Percentiles rank a stretch among this genome's conserved stretches.
Conservation (phyloP, 495 filamentous ascomycete species). For the Aspergillus cristatus region DNA sequence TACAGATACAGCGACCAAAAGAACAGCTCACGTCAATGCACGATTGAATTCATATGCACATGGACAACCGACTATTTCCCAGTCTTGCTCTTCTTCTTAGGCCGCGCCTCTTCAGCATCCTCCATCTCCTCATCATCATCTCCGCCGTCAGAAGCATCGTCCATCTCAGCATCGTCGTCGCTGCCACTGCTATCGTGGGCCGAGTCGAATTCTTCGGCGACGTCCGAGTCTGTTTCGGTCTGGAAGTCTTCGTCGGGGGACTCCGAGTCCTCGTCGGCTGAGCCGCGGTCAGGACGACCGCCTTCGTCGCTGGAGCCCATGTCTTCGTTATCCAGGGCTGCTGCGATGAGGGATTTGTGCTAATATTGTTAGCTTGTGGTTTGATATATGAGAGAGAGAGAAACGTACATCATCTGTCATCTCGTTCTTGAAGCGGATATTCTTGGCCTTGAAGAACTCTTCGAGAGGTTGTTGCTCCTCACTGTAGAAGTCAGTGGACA, state of each 20-base stretch:
- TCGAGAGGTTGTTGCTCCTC: slow-evolving; percentile 95
- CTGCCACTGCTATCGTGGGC: slow-evolving; percentile 76
- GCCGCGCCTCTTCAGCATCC: slow-evolving; percentile 40
- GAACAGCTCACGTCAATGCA: too few relatives aligned
- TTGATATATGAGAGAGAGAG: slow-evolving; percentile 1
- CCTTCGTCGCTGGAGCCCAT: slow-evolving; percentile 73
- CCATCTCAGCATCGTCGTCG: slow-evolving; percentile 57
- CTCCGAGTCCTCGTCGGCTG: slow-evolving; percentile 92
- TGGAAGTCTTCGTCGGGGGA: slow-evolving; percentile 94
- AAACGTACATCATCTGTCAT: slow-evolving; percentile 63
- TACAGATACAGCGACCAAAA: too few relatives aligned
- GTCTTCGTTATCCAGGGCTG: slow-evolving; percentile 68
- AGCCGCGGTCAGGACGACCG: slow-evolving; percentile 67
- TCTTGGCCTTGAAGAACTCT: slow-evolving; percentile 90
- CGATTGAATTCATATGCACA: not conserved
- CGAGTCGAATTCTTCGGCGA: slow-evolving; percentile 92
- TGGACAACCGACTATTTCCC: slow-evolving; percentile 17
- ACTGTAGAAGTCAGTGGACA: slow-evolving; percentile 19
- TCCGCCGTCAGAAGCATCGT: slow-evolving; percentile 43
- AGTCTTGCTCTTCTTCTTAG: slow-evolving; percentile 63
- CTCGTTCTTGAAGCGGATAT: slow-evolving; percentile 93
- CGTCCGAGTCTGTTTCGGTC: slow-evolving; percentile 82
- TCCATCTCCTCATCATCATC: slow-evolving; percentile 44
- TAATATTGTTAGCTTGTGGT: slow-evolving; percentile 4
- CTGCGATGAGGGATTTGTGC: slow-evolving; percentile 57